Base-by-base conservation (phyloP, 768 basidiomycete genomes). In the Panellus pusillus region DNA sequence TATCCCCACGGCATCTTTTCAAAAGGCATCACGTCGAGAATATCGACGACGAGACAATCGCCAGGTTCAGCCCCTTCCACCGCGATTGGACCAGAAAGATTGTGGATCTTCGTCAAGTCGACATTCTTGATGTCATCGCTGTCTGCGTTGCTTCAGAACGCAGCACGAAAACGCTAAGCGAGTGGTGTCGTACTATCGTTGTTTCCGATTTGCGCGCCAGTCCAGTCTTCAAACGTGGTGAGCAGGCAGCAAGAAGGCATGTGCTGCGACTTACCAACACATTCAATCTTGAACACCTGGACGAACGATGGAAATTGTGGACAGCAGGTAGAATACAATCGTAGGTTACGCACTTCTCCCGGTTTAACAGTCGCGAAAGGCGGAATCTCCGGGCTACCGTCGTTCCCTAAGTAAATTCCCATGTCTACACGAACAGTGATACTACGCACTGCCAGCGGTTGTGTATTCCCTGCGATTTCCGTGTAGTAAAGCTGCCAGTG, bases 1-100 rank as follows among this genome's bases (percentile, higher is more conserved):
- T 89, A 90, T 0, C 89, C 89, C 89, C 87, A 91, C 0, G 87
- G 87, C 86, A 86, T 86, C 64, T 86, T 79, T 37, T 86, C 84
- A 55, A 86, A 87, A 9, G 84, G 81, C 32, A 70, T 73, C 47
- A 86, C 86, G 62, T 90, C 86, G n/a, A 91, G 69, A 52, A 91
- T 87, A 52, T 91, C 89, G 4, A 91, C 84, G 8, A 89, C 84
- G 3, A 91, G 75, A 47, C 86, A 88, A 64, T 91, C 89, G 1
- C 89, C 89, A 0, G 89, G 88, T 58, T 87, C 83, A 1, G 89
- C 83, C 13, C 85, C 86, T 59, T 89, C 86, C 12, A 91, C 80
- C 0, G 80, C 83, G 46, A 91, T 77, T 0, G 88, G 89, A 0
- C 89, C 89, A 6, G 84, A 83, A n/a, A 91, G 76, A 62, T 90